Percentiles rank a stretch among this genome's conserved stretches.
Evolutionary conservation across 768 basidiomycete species (phyloP).

Genomic region (Xerocomus potaroensis): DNA sequence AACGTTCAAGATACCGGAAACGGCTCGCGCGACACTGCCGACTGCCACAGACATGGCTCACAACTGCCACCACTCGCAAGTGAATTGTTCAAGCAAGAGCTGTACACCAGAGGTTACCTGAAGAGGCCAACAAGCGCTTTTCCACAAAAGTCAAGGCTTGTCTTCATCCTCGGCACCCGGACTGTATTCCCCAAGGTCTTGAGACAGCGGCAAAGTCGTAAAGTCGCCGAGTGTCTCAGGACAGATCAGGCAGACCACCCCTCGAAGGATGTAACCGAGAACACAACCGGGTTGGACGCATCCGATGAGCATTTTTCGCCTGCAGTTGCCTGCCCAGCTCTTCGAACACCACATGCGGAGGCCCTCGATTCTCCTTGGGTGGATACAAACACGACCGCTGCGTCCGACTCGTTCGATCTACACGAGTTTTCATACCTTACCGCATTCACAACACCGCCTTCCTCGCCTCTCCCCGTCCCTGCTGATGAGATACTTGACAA

Average conservation of each 20-base stretch:
- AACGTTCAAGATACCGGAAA: too few relatives aligned
- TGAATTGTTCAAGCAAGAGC: slow-evolving; percentile 25
- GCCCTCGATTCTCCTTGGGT: slow-evolving; percentile 10
- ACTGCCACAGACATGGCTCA: too few relatives aligned
- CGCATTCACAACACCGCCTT: slow-evolving; percentile 29
- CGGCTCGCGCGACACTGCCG: too few relatives aligned
- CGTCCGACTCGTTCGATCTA: slow-evolving; percentile 22
- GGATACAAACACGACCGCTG: slow-evolving; percentile 8
- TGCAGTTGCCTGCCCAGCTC: slow-evolving; percentile 11
- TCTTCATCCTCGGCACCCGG: slow-evolving; percentile 2
- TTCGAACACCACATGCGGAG: slow-evolving; percentile 1
- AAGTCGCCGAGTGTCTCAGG: slow-evolving; percentile 11
- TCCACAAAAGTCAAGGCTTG: not conserved
- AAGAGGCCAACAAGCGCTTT: slow-evolving; percentile 9
- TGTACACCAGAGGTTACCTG: slow-evolving; percentile 26
- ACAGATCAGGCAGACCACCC: slow-evolving; percentile 11
- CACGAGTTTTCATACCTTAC: slow-evolving; percentile 31
- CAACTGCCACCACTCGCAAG: slow-evolving; percentile 27
- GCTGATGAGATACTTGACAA: slow-evolving; percentile 8
- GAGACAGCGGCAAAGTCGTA: slow-evolving; percentile 19
- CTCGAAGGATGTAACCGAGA: slow-evolving; percentile 4
- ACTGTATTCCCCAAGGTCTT: slow-evolving; percentile 12
- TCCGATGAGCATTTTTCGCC: slow-evolving; percentile 4
- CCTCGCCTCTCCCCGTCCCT: slow-evolving; percentile 20
- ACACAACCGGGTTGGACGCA: not conserved